Percentiles rank a stretch among this genome's conserved stretches.
Conservation (phyloP, 768 basidiomycete species). For the Mrakia gelida region DNA sequence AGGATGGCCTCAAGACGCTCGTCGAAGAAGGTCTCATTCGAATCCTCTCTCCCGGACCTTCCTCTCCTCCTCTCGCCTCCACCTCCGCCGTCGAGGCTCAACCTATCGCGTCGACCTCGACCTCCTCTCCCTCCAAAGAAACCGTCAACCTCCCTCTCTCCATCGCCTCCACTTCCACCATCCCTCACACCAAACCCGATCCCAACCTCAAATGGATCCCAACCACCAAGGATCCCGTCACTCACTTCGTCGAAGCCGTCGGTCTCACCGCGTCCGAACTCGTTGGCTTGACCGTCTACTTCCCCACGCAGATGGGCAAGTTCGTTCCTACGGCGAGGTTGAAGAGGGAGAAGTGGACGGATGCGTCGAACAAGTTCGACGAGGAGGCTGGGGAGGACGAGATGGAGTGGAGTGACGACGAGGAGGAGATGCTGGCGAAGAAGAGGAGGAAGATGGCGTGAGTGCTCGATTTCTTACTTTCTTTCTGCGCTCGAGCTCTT, state of each 20-base stretch:
- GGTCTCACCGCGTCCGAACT: conserved; percentile 6
- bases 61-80: not conserved
- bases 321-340: conserved; percentile 25
- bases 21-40: not conserved
- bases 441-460: conserved; percentile 22
- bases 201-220: conserved; percentile 1
- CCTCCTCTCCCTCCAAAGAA: not conserved
- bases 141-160: not conserved
- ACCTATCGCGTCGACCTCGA: not conserved
- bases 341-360: conserved; percentile 29
- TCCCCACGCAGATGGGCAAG: conserved; percentile 3
- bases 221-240: not conserved
- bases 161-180: not conserved
- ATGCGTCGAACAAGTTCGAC: conserved; percentile 30
- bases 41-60: not conserved
- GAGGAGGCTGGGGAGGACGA: conserved; percentile 31
- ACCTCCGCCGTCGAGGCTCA: not conserved
- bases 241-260: conserved; percentile 1
- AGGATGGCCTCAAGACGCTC: not conserved
- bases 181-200: not conserved
- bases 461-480: not conserved
- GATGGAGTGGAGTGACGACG: conserved; percentile 32
- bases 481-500: not conserved
- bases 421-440: conserved; percentile 29
- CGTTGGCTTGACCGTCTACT: conserved; percentile 25